Evolutionary conservation across 176 grass and related monocot genomes (phyloP).

Genomic region (Carex pumila): DNA sequence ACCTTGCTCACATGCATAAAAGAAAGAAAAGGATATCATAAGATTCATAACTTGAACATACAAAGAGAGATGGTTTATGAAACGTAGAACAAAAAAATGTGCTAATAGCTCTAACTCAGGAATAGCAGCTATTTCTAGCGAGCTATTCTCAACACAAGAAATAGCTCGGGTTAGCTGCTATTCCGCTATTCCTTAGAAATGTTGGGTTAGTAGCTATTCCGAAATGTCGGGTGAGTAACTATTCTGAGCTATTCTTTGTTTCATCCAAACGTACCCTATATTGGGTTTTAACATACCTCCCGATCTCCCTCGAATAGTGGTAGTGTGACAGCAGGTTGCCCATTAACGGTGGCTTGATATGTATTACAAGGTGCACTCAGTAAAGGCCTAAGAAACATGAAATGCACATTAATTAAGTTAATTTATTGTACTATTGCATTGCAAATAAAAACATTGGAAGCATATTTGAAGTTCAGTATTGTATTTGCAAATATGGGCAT

Average conservation of each 20-base stretch:
- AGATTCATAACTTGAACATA: background rate
- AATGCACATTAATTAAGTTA: background rate
- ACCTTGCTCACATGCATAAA: background rate
- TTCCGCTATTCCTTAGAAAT: no score
- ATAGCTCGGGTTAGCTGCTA: no score
- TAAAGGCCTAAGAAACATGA: constrained; percentile 10
- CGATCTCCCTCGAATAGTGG: constrained; percentile 16
- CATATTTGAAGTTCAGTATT: background rate
- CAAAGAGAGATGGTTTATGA: background rate
- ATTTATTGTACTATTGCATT: background rate
- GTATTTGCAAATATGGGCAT: background rate
- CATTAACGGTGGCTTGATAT: background rate
- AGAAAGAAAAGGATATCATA: background rate
- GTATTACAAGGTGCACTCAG: background rate
- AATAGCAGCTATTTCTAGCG: no score
- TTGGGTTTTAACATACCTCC: background rate
- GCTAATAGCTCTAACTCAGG: no score
- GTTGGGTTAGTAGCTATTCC: no score
- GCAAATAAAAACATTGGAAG: constrained; percentile 14
- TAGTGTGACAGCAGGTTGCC: constrained; percentile 5
- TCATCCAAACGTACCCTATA: no score
- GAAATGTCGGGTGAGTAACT: no score
- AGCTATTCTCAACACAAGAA: no score
- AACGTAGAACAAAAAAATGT: background rate
- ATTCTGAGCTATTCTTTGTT: no score